Evolutionary conservation across 768 basidiomycete genomes (phyloP).

Genomic region (Zangia roseola): DNA sequence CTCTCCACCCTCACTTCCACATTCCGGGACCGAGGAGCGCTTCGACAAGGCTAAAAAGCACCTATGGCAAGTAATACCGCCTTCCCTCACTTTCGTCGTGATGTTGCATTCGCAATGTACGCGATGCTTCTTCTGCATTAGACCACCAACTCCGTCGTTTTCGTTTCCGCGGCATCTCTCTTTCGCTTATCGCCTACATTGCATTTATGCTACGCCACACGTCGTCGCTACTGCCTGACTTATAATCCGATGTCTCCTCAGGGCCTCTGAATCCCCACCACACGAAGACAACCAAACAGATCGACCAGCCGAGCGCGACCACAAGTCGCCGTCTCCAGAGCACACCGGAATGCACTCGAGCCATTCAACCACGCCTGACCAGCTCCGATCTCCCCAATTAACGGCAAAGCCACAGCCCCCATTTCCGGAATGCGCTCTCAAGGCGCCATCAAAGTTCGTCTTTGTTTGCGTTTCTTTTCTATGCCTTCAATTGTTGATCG

Average conservation of each 20-base stretch:
- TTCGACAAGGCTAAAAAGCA: constrained; percentile 38
- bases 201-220: constrained; percentile 33
- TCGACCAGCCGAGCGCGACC: constrained; percentile 9
- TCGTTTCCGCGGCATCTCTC: constrained; percentile 7
- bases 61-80: constrained; percentile 29
- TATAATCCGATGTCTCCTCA: constrained; percentile 20
- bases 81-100: constrained; percentile 4
- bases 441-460: constrained; percentile 26
- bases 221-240: constrained; percentile 18
- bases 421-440: constrained; percentile 20
- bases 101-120: constrained; percentile 6
- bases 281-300: constrained; percentile 20
- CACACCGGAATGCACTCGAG: constrained; percentile 20
- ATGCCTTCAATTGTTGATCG: constrained; percentile 23
- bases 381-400: constrained; percentile 17
- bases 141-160: constrained; percentile 14
- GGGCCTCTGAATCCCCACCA: constrained; percentile 32
- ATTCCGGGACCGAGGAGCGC: constrained; percentile 28
- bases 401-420: constrained; percentile 18
- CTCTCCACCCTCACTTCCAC: constrained; percentile 19
- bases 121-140: constrained; percentile 13
- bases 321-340: constrained; percentile 24
- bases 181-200: constrained; percentile 23
- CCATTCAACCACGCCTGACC: constrained; percentile 16
- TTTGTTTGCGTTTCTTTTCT: constrained; percentile 8